Evolutionary conservation across 2,329 filamentous ascomycete genomes (phyloP), one percentile per base, ranked within the genome.

Genomic region (Botryotinia narcissicola): DNA sequence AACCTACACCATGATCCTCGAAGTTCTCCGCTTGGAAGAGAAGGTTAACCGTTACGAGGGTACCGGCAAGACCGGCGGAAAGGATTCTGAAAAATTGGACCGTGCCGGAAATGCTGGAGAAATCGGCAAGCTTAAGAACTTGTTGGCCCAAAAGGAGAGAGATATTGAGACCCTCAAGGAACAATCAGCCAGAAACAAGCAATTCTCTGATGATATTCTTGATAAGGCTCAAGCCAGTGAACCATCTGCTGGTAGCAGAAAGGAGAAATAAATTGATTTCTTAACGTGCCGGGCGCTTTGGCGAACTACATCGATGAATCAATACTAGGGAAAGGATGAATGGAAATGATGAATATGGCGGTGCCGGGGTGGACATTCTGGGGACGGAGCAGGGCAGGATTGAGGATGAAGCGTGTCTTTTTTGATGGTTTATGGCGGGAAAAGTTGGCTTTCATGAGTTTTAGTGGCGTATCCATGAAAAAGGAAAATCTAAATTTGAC

Each of bases 31-130:
- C 76, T 92, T 99, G 71, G 95, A 99, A 86, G 94, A 97, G 84
- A 93, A 93, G 85, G 85, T 98, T 82, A 95, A 94, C 88, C 85
- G 89, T 76, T 91, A 93, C 83, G 93, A 97, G 86, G 91, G 91
- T 67, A 86, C 89, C 81, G 83, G 86, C 74, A 84, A 83, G 78
- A 85, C 85, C 66, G 86, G 87, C 78, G 86, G 86, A 79, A 93
- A 94, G 86, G 87, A 93, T 80, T 87, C 88, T 75, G 88, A 89
- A 79, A 93, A 93, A 84, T 86, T 96, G 71, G 89, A 90, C 75
- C 86, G 90, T 73, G 89, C 91, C 71, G 93, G 93, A 74, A 89
- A 92, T 80, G 87, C 92, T 74, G 93, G 91, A 75, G 92, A 97
- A 85, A 89, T 98, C 76, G 88, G 87, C 71, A 83, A 84, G 73